Percentiles rank a stretch among this genome's conserved stretches.
Evolutionary conservation across 140 eudicot species (phyloP).

Genomic region (Cichorium intybus): DNA sequence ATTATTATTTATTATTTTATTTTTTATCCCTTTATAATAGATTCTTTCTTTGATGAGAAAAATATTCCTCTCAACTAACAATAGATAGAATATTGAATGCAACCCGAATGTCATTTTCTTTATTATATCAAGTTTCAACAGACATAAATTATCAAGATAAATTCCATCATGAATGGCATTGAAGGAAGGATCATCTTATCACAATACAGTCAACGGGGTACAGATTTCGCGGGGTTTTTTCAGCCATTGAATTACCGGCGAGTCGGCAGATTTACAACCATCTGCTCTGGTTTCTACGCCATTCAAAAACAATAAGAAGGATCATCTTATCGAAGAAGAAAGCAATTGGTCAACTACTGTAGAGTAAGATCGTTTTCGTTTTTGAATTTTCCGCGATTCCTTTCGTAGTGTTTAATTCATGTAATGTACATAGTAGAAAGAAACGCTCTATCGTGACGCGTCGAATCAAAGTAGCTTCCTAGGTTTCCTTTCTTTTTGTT

Average conservation of each 20-base stretch:
- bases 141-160: not conserved
- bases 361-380: slow-evolving; percentile 1
- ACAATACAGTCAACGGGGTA: not conserved
- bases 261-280: not conserved
- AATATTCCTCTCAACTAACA: not conserved
- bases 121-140: not conserved
- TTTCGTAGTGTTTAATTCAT: slow-evolving; percentile 19
- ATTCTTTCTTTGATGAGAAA: not conserved
- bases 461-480: slow-evolving; percentile 31
- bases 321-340: slow-evolving; percentile 11
- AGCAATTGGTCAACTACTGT: slow-evolving; percentile 8
- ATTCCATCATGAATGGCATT: not conserved
- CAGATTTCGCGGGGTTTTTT: slow-evolving; percentile 13
- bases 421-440: not conserved
- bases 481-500: slow-evolving; percentile 13
- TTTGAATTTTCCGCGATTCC: slow-evolving; percentile 13
- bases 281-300: not conserved
- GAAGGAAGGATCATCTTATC: not conserved
- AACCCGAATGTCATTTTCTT: not conserved
- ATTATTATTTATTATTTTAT: too few relatives aligned
- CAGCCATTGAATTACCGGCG: not conserved
- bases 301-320: not conserved
- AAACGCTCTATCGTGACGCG: slow-evolving; percentile 5
- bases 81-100: not conserved
- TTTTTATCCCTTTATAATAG: too few relatives aligned